phyloP scores from a whole-genome alignment of 305 asterid species.

The Solanum hybrid region DNA sequence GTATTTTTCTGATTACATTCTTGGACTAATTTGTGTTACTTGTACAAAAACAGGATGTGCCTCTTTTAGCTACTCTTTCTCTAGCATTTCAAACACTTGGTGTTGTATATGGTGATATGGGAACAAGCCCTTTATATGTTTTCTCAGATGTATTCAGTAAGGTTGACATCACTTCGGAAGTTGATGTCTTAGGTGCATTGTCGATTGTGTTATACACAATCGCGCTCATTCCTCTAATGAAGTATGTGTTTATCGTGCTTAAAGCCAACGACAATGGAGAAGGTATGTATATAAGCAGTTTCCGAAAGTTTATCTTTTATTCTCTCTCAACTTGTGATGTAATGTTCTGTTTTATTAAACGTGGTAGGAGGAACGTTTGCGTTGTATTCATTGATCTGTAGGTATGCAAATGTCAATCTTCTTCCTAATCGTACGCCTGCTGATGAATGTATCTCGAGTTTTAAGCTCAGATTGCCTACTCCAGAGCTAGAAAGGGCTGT shows the following conservation, averaged over 20 bases:
- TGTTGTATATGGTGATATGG: constrained; percentile 96
- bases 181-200: constrained; percentile 80
- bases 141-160: constrained; percentile 85
- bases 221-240: constrained; percentile 69
- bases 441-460: constrained; percentile 82
- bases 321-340: background rate
- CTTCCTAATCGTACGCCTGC: constrained; percentile 81
- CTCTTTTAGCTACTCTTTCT: constrained; percentile 57
- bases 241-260: constrained; percentile 86
- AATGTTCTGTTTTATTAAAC: background rate
- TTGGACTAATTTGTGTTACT: background rate
- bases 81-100: constrained; percentile 96
- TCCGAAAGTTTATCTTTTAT: background rate
- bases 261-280: constrained; percentile 93
- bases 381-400: constrained; percentile 74
- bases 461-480: constrained; percentile 84
- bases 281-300: constrained; percentile 35
- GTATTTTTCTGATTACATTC: background rate
- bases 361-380: constrained; percentile 96
- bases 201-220: constrained; percentile 88
- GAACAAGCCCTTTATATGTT: constrained; percentile 88
- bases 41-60: constrained; percentile 39
- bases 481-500: constrained; percentile 92
- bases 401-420: constrained; percentile 90
- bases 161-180: constrained; percentile 74